Evolutionary conservation across 495 filamentous ascomycete species (phyloP).

Genomic region (Tetracladium marchalianum): DNA sequence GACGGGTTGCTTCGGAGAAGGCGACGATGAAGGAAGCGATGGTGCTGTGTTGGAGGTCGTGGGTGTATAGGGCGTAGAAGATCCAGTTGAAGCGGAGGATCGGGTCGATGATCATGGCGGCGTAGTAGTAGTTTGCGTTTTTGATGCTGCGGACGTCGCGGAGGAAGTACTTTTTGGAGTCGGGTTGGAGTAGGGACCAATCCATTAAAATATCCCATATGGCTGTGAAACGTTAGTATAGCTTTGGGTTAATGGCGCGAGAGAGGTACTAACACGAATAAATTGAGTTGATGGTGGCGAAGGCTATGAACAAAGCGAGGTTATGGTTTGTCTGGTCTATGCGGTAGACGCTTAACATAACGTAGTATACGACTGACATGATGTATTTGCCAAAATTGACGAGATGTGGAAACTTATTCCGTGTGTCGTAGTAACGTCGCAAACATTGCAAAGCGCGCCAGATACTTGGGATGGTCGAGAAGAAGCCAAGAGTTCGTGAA

Average conservation of each 20-base stretch:
- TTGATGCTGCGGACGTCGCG: conserved; percentile 76
- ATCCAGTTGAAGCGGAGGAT: conserved; percentile 95
- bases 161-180: conserved; percentile 57
- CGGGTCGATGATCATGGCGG: conserved; percentile 72
- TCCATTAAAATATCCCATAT: conserved; percentile 99
- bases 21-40: conserved; percentile 65
- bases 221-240: conserved; percentile 27
- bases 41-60: conserved; percentile 71
- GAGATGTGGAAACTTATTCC: conserved; percentile 82
- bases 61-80: conserved; percentile 75
- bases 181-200: conserved; percentile 75
- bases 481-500: conserved; percentile 77
- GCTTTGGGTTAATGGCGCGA: background rate
- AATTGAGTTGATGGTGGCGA: conserved; percentile 67
- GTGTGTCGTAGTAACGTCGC: conserved; percentile 79
- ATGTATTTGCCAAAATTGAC: conserved; percentile 88
- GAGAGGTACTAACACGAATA: conserved; percentile 56
- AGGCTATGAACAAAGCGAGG: conserved; percentile 64
- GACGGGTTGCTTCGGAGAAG: conserved; percentile 65
- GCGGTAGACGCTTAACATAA: conserved; percentile 70
- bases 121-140: conserved; percentile 69
- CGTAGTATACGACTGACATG: conserved; percentile 71
- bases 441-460: conserved; percentile 88
- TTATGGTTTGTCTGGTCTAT: conserved; percentile 47
- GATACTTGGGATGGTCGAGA: conserved; percentile 71